Evolutionary conservation across 441 rosid species (phyloP).

Genomic region (Erysimum pusillum): DNA sequence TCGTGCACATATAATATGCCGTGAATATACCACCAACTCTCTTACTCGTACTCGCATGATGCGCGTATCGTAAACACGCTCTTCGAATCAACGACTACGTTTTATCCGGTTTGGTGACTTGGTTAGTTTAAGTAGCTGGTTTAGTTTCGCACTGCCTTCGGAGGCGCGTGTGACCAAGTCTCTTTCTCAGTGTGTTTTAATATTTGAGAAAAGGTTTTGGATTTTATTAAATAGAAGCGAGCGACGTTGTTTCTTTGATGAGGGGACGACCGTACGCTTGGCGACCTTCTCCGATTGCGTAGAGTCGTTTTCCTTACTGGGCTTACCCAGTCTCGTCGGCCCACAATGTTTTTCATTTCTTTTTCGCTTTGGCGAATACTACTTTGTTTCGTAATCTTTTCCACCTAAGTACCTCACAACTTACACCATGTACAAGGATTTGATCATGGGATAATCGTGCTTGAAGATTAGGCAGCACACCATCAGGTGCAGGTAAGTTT

Average conservation of each 20-base stretch:
- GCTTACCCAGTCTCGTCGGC: not conserved
- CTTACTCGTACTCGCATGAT: conserved; percentile 4
- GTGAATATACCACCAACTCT: conserved; percentile 29
- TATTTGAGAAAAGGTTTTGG: not conserved
- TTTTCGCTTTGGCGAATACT: not conserved
- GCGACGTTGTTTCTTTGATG: conserved; percentile 18
- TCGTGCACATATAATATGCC: conserved; percentile 17
- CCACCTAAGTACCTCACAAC: not conserved
- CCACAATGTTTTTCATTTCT: not conserved
- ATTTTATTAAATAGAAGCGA: not conserved
- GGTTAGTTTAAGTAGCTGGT: not conserved
- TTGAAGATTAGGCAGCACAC: not conserved
- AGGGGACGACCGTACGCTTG: conserved; percentile 12
- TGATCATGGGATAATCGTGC: not conserved
- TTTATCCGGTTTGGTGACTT: not conserved
- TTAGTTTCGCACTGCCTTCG: not conserved
- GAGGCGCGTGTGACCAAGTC: conserved; percentile 1
- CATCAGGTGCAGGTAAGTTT: not conserved
- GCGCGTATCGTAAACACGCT: not conserved
- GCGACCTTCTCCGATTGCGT: conserved; percentile 22
- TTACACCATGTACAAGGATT: not conserved
- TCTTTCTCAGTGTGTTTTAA: conserved; percentile 4
- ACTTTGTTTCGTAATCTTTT: not conserved
- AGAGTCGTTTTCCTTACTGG: conserved; percentile 19
- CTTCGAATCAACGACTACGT: not conserved